phyloP scores from a whole-genome alignment of 208 protist species.

The Trypanosoma caninum region DNA sequence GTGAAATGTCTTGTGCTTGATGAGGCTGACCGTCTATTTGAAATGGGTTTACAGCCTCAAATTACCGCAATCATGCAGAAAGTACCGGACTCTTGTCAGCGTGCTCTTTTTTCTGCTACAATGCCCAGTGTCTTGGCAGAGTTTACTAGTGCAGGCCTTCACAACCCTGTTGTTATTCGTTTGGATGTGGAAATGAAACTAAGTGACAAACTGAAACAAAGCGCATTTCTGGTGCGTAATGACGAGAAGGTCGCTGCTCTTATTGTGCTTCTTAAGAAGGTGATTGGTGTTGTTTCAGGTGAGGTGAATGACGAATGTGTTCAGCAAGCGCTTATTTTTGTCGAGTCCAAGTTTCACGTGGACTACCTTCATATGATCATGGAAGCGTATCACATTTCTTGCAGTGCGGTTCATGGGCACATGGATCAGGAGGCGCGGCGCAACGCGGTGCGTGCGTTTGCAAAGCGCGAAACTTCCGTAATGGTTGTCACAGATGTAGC shows the following conservation, averaged over 20 bases:
- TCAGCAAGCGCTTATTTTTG: conserved; percentile 97
- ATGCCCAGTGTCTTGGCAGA: conserved; percentile 97
- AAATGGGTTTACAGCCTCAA: conserved; percentile 96
- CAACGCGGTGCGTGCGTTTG: conserved; percentile 94
- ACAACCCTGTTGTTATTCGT: conserved; percentile 95
- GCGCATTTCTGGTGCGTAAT: conserved; percentile 91
- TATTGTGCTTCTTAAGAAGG: conserved; percentile 90
- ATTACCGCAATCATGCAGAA: conserved; percentile 94
- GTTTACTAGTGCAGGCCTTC: conserved; percentile 96
- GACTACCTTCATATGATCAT: conserved; percentile 96
- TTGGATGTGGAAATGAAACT: conserved; percentile 98
- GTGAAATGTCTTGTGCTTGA: conserved; percentile 98
- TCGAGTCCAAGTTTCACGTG: conserved; percentile 96
- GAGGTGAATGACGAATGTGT: conserved; percentile 3
- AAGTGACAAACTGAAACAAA: conserved; percentile 93
- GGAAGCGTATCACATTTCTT: conserved; percentile 55
- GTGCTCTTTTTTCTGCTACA: conserved; percentile 98
- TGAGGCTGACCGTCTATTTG: conserved; percentile 99
- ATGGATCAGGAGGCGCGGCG: conserved; percentile 97
- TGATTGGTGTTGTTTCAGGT: conserved; percentile 66
- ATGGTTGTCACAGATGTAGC: conserved; percentile 99
- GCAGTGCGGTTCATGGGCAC: conserved; percentile 93
- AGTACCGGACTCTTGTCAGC: conserved; percentile 93
- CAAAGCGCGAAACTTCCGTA: conserved; percentile 77
- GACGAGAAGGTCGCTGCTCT: conserved; percentile 95